phyloP scores from a whole-genome alignment of 495 filamentous ascomycete species.

The Aspergillus incahuasiensis region DNA sequence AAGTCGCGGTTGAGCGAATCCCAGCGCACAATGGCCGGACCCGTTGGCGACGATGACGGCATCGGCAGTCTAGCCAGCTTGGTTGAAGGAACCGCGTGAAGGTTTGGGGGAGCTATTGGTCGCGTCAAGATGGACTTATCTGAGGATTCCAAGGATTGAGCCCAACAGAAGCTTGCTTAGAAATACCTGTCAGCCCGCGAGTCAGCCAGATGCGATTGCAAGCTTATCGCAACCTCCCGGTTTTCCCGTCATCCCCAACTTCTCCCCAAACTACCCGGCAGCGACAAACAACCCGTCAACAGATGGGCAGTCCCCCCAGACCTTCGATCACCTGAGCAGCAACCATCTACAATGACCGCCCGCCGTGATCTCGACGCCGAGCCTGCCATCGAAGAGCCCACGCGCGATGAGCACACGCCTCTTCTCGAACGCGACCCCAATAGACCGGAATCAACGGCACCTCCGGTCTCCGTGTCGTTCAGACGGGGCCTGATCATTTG shows the following conservation, averaged over 20 bases:
- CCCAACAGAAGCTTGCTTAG: background rate
- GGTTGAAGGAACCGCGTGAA: background rate
- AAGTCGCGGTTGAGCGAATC: background rate
- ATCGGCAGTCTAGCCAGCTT: background rate
- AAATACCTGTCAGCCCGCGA: background rate
- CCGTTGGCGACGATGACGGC: background rate
- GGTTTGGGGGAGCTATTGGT: background rate
- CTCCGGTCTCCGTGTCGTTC: constrained; percentile 5
- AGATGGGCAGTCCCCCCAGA: background rate
- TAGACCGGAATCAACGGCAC: background rate
- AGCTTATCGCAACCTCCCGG: background rate
- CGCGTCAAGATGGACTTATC: constrained; percentile 1
- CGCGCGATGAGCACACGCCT: constrained; percentile 9
- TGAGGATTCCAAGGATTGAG: background rate
- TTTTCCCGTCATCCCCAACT: background rate
- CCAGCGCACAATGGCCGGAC: background rate
- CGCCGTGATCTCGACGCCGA: background rate
- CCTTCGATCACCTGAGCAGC: background rate
- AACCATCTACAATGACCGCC: background rate
- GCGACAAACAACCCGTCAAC: background rate
- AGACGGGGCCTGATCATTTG: constrained; percentile 13
- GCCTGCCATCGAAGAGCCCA: background rate
- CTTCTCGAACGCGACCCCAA: constrained; percentile 8
- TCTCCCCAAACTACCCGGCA: background rate
- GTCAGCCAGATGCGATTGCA: background rate